phyloP scores from a whole-genome alignment of 1,284 basidiomycete genomes.

The Xerocomus amazonicus region DNA sequence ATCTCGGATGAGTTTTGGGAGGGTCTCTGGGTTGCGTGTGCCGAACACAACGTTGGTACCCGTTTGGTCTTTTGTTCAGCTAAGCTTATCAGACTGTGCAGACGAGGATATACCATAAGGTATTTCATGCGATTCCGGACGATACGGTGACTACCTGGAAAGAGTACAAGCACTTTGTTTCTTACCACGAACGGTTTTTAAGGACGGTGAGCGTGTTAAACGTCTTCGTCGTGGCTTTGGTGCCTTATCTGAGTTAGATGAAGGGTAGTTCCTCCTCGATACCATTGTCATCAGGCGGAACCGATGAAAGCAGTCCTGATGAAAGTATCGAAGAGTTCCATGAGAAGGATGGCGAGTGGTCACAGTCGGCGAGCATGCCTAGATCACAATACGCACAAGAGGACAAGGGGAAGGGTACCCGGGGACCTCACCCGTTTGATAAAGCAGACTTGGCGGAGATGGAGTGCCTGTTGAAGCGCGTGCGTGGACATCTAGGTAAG shows the following conservation, averaged over 20 bases:
- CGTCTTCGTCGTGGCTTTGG: not conserved
- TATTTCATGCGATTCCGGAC: conserved; percentile 90
- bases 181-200: conserved; percentile 72
- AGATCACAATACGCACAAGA: conserved; percentile 17
- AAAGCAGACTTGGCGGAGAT: conserved; percentile 85
- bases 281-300: conserved; percentile 53
- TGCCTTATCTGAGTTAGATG: conserved; percentile 34
- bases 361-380: conserved; percentile 8
- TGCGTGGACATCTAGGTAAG: conserved; percentile 83
- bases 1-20: conserved; percentile 85
- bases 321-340: conserved; percentile 21
- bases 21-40: conserved; percentile 81
- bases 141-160: conserved; percentile 92
- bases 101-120: conserved; percentile 92
- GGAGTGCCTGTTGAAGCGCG: conserved; percentile 73
- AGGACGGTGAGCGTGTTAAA: conserved; percentile 48
- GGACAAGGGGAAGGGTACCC: conserved; percentile 32
- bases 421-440: conserved; percentile 68
- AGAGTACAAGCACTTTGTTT: conserved; percentile 84
- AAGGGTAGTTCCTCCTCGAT: conserved; percentile 44
- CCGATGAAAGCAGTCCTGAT: conserved; percentile 41
- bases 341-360: conserved; percentile 18
- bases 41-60: conserved; percentile 76
- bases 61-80: conserved; percentile 7
- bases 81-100: conserved; percentile 33